Percentiles rank a stretch among this genome's conserved stretches.
Evolutionary conservation across 805 yeast species (phyloP).

Genomic region (Barnettozyma vustinii): DNA sequence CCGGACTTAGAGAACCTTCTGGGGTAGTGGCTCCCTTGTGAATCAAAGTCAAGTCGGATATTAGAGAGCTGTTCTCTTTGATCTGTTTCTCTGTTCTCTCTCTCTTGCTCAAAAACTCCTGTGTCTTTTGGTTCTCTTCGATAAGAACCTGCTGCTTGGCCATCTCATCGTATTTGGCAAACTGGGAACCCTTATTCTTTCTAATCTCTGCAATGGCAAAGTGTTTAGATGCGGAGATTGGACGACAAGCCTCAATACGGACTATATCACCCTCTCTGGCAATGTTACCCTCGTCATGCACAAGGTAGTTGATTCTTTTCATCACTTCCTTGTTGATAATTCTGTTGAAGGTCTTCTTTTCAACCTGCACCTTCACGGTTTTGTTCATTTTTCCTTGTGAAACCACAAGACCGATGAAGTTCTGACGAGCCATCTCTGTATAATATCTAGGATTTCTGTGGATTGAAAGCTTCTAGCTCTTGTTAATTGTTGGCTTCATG

Average conservation of each 20-base stretch:
- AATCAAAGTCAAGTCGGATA: conserved; percentile 28
- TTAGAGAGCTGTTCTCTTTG: conserved; percentile 24
- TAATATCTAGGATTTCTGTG: neutral
- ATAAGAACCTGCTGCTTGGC: conserved; percentile 60
- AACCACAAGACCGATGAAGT: conserved; percentile 86
- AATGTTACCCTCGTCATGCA: conserved; percentile 88
- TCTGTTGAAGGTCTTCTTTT: conserved; percentile 66
- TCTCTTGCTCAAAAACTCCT: conserved; percentile 50
- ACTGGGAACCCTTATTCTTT: conserved; percentile 85
- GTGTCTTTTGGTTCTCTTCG: conserved; percentile 59
- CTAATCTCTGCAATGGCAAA: conserved; percentile 92
- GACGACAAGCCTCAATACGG: conserved; percentile 85
- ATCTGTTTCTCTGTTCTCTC: conserved; percentile 26
- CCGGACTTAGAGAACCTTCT: conserved; percentile 27
- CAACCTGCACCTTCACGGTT: conserved; percentile 89
- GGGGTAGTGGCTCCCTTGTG: conserved; percentile 21
- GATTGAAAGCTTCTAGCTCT: neutral
- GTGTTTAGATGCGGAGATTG: conserved; percentile 72
- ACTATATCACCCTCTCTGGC: conserved; percentile 96
- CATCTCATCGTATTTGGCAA: conserved; percentile 69
- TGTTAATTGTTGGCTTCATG: neutral
- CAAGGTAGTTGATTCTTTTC: conserved; percentile 77
- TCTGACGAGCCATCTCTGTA: conserved; percentile 72
- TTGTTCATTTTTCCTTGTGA: conserved; percentile 96
- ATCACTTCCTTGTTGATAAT: conserved; percentile 69